Conservation (phyloP, 2,329 filamentous ascomycete species). For the Kalaharituber pfeilii region DNA sequence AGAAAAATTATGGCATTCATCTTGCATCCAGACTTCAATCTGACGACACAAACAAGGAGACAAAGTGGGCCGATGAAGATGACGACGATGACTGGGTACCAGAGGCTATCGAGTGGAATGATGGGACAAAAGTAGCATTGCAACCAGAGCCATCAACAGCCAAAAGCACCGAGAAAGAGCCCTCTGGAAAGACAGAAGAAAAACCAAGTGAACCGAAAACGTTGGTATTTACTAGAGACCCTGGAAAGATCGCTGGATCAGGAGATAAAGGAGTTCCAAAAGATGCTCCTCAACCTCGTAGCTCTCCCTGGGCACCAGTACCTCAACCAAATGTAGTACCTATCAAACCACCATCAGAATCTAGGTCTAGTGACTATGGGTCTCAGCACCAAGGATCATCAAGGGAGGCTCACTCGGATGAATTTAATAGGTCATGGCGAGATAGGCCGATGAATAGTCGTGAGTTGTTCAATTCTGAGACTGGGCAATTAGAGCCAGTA, state of each 20-base stretch:
- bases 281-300: constrained; percentile 4
- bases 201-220: constrained; percentile 28
- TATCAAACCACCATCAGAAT: neutral
- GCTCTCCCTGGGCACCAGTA: constrained; percentile 19
- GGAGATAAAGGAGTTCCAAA: neutral
- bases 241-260: constrained; percentile 18
- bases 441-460: constrained; percentile 43
- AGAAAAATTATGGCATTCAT: constrained; percentile 71
- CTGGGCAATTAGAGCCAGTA: constrained; percentile 80
- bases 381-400: neutral
- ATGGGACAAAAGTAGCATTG: constrained; percentile 42
- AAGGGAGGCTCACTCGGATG: constrained; percentile 83
- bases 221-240: constrained; percentile 12
- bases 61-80: constrained; percentile 80
- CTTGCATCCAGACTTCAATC: constrained; percentile 61
- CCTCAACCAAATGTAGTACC: constrained; percentile 6
- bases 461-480: constrained; percentile 89
- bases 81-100: constrained; percentile 78
- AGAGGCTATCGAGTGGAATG: constrained; percentile 72
- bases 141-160: constrained; percentile 8
- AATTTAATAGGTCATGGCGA: constrained; percentile 75
- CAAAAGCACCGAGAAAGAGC: neutral
- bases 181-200: neutral
- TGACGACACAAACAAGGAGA: constrained; percentile 53
- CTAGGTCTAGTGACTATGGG: neutral